Percentiles rank a stretch among this genome's conserved stretches.
phyloP scores from a whole-genome alignment of 805 yeast species.

The Schwanniomyces yamadae region DNA sequence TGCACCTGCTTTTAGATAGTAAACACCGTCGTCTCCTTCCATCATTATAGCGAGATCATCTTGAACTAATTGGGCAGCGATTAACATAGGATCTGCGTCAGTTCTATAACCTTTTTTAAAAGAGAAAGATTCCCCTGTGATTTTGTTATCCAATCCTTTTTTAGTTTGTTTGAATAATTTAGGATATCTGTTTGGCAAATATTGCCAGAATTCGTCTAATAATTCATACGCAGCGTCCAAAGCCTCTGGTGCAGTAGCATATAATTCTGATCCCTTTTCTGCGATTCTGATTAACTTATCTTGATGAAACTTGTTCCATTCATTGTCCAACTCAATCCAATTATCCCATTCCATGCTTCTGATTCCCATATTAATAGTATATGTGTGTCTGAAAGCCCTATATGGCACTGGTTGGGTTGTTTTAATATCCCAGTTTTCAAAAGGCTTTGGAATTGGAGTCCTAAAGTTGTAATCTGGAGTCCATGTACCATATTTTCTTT shows the following conservation, averaged over 20 bases:
- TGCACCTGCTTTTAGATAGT: constrained; percentile 58
- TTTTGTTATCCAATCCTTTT: constrained; percentile 49
- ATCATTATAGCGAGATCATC: constrained; percentile 70
- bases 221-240: constrained; percentile 55
- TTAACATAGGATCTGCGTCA: constrained; percentile 56
- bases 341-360: constrained; percentile 57
- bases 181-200: constrained; percentile 60
- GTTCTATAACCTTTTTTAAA: constrained; percentile 30
- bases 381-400: constrained; percentile 65
- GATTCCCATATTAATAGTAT: constrained; percentile 68
- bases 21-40: constrained; percentile 57
- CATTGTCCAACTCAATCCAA: constrained; percentile 70
- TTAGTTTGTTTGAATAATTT: constrained; percentile 45
- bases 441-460: constrained; percentile 51
- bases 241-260: constrained; percentile 53
- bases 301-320: constrained; percentile 57
- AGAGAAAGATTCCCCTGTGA: constrained; percentile 52
- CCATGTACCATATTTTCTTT: constrained; percentile 53
- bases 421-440: constrained; percentile 47
- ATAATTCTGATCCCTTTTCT: constrained; percentile 45
- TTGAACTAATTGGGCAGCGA: constrained; percentile 57
- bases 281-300: constrained; percentile 50
- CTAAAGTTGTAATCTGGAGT: constrained; percentile 46
- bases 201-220: constrained; percentile 50
- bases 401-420: constrained; percentile 59